Evolutionary conservation across 108 stramenopile species (phyloP).

Genomic region (Skeletonema potamos): DNA sequence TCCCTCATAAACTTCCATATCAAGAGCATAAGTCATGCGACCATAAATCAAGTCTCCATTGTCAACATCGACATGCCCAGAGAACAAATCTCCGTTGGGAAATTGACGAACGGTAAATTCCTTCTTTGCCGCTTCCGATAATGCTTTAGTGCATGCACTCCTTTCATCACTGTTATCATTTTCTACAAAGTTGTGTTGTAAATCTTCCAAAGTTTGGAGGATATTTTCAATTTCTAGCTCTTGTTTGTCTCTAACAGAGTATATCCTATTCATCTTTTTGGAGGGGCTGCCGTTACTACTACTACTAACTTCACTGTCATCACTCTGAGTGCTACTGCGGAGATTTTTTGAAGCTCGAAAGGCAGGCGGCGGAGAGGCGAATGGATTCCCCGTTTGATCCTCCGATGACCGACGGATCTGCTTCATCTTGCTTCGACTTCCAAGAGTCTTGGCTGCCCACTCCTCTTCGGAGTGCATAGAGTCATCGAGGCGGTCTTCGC

Average conservation of each 20-base stretch:
- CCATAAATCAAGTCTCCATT: conserved; percentile 34
- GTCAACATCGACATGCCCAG: conserved; percentile 24
- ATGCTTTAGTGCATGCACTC: not conserved
- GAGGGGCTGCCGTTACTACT: not conserved
- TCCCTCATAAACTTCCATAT: conserved; percentile 51
- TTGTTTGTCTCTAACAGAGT: not conserved
- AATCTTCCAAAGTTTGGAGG: not conserved
- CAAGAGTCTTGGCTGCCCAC: not conserved
- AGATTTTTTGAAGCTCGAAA: not conserved
- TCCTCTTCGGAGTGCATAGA: not conserved
- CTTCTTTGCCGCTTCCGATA: not conserved
- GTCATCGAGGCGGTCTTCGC: not conserved
- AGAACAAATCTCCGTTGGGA: conserved; percentile 47
- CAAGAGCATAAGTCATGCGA: conserved; percentile 14
- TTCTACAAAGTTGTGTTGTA: not conserved
- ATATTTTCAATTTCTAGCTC: not conserved
- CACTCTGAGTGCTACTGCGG: not conserved
- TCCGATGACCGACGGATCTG: not conserved
- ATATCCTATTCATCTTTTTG: not conserved
- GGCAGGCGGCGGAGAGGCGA: not conserved
- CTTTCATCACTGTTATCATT: conserved; percentile 1
- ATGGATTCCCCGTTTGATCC: not conserved
- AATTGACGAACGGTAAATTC: conserved; percentile 28
- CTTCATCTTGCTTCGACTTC: not conserved
- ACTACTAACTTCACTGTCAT: not conserved